Evolutionary conservation across 768 basidiomycete species (phyloP), one percentile per base, ranked within the genome.

Genomic region (Boletellus sp.): DNA sequence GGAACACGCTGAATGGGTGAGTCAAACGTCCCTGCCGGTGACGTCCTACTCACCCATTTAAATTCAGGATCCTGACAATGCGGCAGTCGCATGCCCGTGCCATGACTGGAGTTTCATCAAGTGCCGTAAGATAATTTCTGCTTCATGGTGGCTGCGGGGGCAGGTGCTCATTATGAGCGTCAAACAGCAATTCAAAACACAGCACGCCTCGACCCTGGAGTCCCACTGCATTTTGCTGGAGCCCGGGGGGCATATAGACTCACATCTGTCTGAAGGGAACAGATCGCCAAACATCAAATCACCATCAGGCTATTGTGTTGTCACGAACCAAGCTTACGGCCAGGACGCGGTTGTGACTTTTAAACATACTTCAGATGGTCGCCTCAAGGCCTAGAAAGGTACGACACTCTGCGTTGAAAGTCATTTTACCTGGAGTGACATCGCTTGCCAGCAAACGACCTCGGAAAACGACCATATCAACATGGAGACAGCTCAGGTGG

Each of bases 121-220:
- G 48, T 56, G 43, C 33, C 51, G 43, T 53, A 45, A 48, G 20
- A 15, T 20, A 6, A 47, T 31, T n/a, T 42, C 34, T 28, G 28
- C 7, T 28, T 28, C 28, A 28, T 10, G 23, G 28, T 11, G 15
- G 28, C 12, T 23, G 23, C n/a, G 32, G 15, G 19, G n/a, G 17
- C 53, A 17, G 24, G 3, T 41, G 15, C 12, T 32, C 8, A 28
- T 24, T 3, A 52, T 51, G 58, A 46, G 52, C 55, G 62, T 52
- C 45, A 52, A 57, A 41, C 20, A 31, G 36, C n/a, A 32, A 44
- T 16, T 19, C n/a, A 7, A 19, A 17, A 38, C 23, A 6, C 15
- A 42, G 51, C 59, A 55, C 48, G 47, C 56, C 36, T n/a, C 28
- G 42, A 28, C 61, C 59, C 59, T 41, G 53, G 50, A 51, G 62